These are phyloP conservation scores for Trypanosoma avium DNA, from an alignment of 208 protist genomes.

Conservation along the genomic window DNA sequence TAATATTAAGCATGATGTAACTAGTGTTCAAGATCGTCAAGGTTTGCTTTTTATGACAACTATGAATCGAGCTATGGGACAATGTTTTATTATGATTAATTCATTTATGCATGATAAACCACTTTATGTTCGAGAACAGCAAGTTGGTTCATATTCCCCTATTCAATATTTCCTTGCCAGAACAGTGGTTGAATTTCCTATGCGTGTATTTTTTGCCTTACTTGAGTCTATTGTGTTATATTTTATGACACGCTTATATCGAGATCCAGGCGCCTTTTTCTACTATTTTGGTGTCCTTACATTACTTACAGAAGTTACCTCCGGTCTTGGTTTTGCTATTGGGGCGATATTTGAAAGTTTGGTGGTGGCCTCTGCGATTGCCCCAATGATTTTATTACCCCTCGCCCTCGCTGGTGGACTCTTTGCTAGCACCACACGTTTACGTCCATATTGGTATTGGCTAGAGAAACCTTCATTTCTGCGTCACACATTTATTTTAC, in stretches of 20 bases:
- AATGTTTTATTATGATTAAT: slow-evolving; percentile 57
- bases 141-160: slow-evolving; percentile 62
- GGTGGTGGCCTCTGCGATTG: slow-evolving; percentile 41
- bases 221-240: slow-evolving; percentile 62
- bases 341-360: slow-evolving; percentile 37
- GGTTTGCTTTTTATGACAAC: slow-evolving; percentile 69
- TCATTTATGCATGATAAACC: slow-evolving; percentile 42
- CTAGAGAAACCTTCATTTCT: slow-evolving; percentile 76
- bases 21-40: slow-evolving; percentile 57
- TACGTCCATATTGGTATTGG: slow-evolving; percentile 83
- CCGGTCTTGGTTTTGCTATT: slow-evolving; percentile 57
- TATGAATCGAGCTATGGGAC: slow-evolving; percentile 62
- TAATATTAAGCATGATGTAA: slow-evolving; percentile 46
- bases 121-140: slow-evolving; percentile 71
- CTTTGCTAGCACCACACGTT: slow-evolving; percentile 54
- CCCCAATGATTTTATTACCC: slow-evolving; percentile 64
- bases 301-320: slow-evolving; percentile 50
- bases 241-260: slow-evolving; percentile 55
- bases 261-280: slow-evolving; percentile 50
- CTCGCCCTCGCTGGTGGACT: slow-evolving; percentile 63
- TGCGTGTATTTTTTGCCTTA: slow-evolving; percentile 41
- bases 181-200: slow-evolving; percentile 49
- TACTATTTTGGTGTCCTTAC: slow-evolving; percentile 49
- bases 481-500: slow-evolving; percentile 61
- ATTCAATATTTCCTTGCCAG: slow-evolving; percentile 50